Base-by-base conservation (phyloP, 352 stramenopile species). In the Plasmopara viticola region DNA sequence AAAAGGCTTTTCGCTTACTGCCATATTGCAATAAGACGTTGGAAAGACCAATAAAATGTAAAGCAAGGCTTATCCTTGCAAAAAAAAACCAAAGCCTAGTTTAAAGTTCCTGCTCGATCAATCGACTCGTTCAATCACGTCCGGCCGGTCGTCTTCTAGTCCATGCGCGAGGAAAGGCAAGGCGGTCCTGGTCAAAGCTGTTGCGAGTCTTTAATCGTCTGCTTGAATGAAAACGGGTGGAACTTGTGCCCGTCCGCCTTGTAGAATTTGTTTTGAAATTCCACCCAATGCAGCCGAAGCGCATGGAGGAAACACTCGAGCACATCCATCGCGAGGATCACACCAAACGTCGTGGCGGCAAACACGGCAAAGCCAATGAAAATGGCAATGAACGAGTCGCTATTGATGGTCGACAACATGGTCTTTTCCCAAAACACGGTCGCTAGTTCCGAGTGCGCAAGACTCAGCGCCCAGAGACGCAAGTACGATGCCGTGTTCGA, bases 251-350 rank as follows among this genome's bases (percentile, higher is more conserved):
- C 96, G 72, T 99, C 96, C 9, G 94, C 96, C 62, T 97, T 95
- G 82, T 97, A 99, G 66, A 99, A 99, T 75, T 99, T 99, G 82
- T 91, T 98, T 76, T 99, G 96, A 78, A 99, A 99, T 78, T 99
- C 96, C 50, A 99, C 80, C 97, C 97, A 99, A 74, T 99, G 97
- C 57, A 99, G 83, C 89, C 97, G 95, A 51, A 99, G 81, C 12
- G 96, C 95, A 72, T 99, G 97, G 47, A 99, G 76, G 74, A 99
- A 99, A 70, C 96, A 99, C 78, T 99, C 96, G n/a, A 99, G 78
- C 55, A 98, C 94, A 73, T 99, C 96, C 97, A 99, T 99, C 60
- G 94, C 94, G 43, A 99, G 73, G 48, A 99, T 91, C 6, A 99
- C 96, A 52, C 88, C 96, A 60, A 99, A 97, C 10, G 97, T 99